Conservation (phyloP, 352 stramenopile genomes). For the Plasmopara muralis region DNA sequence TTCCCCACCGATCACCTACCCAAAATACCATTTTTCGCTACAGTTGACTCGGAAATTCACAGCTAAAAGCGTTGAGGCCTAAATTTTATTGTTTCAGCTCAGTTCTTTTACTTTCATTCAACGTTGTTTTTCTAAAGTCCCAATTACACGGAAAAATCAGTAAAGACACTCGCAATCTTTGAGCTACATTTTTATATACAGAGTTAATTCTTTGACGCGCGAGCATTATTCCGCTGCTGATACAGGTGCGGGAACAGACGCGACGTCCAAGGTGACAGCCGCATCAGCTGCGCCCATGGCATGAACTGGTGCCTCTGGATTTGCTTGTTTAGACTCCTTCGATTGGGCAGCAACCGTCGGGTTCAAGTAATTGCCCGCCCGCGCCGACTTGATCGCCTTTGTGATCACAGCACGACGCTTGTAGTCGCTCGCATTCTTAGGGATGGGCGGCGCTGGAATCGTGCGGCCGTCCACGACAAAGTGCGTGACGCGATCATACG, state of each 20-base stretch:
- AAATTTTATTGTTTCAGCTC: too few relatives aligned
- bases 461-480: conserved; percentile 77
- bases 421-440: conserved; percentile 54
- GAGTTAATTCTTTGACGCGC: neutral
- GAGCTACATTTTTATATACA: neutral
- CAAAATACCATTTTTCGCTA: too few relatives aligned
- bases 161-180: conserved; percentile 5
- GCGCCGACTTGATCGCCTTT: conserved; percentile 58
- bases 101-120: too few relatives aligned
- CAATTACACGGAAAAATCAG: too few relatives aligned
- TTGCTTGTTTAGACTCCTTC: conserved; percentile 12
- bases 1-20: too few relatives aligned
- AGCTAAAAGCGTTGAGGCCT: too few relatives aligned
- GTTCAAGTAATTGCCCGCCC: conserved; percentile 24
- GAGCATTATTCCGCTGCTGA: conserved; percentile 19
- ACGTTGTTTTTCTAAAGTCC: too few relatives aligned
- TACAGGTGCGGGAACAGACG: conserved; percentile 15
- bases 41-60: too few relatives aligned
- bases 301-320: conserved; percentile 12
- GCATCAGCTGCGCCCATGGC: conserved; percentile 11
- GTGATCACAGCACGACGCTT: conserved; percentile 68
- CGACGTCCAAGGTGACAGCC: conserved; percentile 14
- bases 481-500: conserved; percentile 81
- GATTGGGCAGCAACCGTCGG: conserved; percentile 11
- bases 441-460: conserved; percentile 57